Base-by-base conservation (phyloP, 2,329 filamentous ascomycete species). In the Pestalotiopsis fici region DNA sequence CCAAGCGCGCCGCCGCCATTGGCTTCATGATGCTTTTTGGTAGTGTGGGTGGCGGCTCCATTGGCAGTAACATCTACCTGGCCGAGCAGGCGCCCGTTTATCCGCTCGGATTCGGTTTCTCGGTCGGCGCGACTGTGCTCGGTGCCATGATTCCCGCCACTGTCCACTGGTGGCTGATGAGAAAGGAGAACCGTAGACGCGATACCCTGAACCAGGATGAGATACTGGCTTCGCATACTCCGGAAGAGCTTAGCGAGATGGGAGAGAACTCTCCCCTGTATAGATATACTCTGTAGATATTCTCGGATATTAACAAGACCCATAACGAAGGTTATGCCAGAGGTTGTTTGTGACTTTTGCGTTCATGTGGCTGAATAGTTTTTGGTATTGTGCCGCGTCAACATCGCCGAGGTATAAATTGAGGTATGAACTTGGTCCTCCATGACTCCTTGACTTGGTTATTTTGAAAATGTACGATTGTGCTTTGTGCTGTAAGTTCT, bases 51-150 rank as follows among this genome's bases (percentile, higher is more conserved):
- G 69, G 69, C 12, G 69, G 69, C 23, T 59, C 50, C n/a, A 69
- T 71, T 35, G 71, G 71, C 27, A 66, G 67, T 54, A 73, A 73
- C 65, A 72, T 73, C 28, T 73, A 70, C 64, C 39, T 73, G 12
- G 68, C 68, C 21, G 57, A 39, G 27, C 66, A 73, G 66, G 71
- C 71, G n/a, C 71, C 71, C 2, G 63, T 56, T 3, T 73, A 73
- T 28, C 66, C 69, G 12, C 65, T 69, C 15, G 71, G 70, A 5
- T 73, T 72, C 28, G 66, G 70, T 23, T 71, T 69, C 66, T 70
- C 67, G 4, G 62, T 73, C n/a, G 69, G 66, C 31, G 66, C 70
- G 28, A 67, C 71, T 6, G 28, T 61, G 21, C 21, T 70, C 4
- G 71, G 70, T 18, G 68, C 70, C 27, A 65, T 72, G 27, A 65